These are phyloP conservation scores for Pyricularia pennisetigena DNA, from an alignment of 2,329 filamentous ascomycete genomes.

Conservation along the genomic window DNA sequence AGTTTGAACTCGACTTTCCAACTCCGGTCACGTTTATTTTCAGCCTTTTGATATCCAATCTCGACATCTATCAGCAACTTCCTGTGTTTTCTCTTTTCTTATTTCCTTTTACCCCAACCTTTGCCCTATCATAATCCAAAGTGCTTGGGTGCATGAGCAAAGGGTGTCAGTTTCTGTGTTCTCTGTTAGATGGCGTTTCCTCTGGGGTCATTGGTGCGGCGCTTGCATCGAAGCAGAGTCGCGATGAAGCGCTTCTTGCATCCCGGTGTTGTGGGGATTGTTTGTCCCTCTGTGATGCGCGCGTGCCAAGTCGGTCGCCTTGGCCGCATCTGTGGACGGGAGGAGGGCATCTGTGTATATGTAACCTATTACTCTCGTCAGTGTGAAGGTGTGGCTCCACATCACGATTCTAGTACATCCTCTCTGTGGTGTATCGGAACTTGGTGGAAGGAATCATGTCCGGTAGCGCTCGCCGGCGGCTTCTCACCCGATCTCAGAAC, in stretches of 20 bases:
- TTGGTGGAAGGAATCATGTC: not conserved
- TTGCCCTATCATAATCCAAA: slow-evolving; percentile 3
- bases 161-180: not conserved
- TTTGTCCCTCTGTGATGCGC: not conserved
- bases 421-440: not conserved
- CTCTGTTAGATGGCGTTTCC: not conserved
- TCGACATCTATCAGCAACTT: not conserved
- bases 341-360: not conserved
- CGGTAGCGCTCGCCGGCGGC: not conserved
- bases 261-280: not conserved
- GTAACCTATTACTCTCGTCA: not conserved
- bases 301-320: not conserved
- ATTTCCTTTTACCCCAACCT: not conserved
- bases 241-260: not conserved
- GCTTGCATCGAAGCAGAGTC: not conserved
- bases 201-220: not conserved
- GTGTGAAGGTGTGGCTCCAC: not conserved
- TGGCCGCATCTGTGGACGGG: not conserved
- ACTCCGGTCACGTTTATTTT: not conserved
- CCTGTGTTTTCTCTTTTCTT: slow-evolving; percentile 4
- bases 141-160: slow-evolving; percentile 2
- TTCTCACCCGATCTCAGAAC: not conserved
- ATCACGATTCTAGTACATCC: not conserved
- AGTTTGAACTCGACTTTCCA: not conserved
- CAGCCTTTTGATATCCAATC: not conserved